These are phyloP conservation scores for Quercus berberidifolia DNA, from an alignment of 306 rosid genomes.

Conservation along the genomic window DNA sequence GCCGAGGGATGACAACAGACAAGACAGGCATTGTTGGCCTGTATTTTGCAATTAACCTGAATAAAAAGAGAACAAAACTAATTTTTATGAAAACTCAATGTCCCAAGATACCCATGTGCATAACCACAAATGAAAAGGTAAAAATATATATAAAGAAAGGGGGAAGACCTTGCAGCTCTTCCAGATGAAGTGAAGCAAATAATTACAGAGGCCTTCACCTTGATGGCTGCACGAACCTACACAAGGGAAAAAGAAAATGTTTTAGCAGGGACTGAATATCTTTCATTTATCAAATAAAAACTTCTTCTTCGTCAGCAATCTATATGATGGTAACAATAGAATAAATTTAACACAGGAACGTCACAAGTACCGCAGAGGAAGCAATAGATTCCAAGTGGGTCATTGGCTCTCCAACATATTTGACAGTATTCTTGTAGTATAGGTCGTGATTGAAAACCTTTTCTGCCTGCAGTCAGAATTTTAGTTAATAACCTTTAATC, in stretches of 20 bases:
- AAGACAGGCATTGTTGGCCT: slow-evolving; percentile 96
- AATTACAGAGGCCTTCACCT: slow-evolving; percentile 93
- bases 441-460: slow-evolving; percentile 96
- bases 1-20: slow-evolving; percentile 79
- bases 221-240: slow-evolving; percentile 97
- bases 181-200: slow-evolving; percentile 99
- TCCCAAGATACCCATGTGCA: not conserved
- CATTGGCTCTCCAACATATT: slow-evolving; percentile 96
- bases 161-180: slow-evolving; percentile 86
- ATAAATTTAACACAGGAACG: not conserved
- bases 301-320: not conserved
- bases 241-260: slow-evolving; percentile 2
- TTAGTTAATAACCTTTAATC: not conserved
- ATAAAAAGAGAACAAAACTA: not conserved
- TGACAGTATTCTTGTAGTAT: slow-evolving; percentile 90
- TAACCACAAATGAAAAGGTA: not conserved
- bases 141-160: not conserved
- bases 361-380: slow-evolving; percentile 75
- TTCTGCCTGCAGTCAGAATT: slow-evolving; percentile 64
- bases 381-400: slow-evolving; percentile 98
- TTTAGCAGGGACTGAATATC: not conserved
- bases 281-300: not conserved
- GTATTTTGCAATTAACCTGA: slow-evolving; percentile 87
- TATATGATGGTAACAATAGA: not conserved
- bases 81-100: not conserved